phyloP scores from a whole-genome alignment of 352 stramenopile genomes.

The Pythium dissotocum region DNA sequence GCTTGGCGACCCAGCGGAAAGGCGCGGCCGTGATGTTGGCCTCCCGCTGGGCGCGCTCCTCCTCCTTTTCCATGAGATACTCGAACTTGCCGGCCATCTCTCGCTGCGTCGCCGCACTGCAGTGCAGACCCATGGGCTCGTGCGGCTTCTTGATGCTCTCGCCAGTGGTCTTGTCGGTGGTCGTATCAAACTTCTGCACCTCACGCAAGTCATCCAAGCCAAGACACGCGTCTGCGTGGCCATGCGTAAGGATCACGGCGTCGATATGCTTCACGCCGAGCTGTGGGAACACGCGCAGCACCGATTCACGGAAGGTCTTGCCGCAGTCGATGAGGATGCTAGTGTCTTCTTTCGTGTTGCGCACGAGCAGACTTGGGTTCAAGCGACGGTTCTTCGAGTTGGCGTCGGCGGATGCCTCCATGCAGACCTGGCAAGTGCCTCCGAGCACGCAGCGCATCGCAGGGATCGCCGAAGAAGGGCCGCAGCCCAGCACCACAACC shows the following conservation, averaged over 20 bases:
- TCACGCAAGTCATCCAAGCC: constrained; percentile 86
- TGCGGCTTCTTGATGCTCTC: constrained; percentile 58
- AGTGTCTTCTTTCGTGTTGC: constrained; percentile 34
- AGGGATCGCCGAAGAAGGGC: constrained; percentile 81
- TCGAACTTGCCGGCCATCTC: constrained; percentile 73
- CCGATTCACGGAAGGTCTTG: constrained; percentile 87
- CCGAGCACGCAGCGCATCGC: constrained; percentile 73
- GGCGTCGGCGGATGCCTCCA: constrained; percentile 64
- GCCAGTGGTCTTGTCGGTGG: constrained; percentile 54
- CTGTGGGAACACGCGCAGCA: constrained; percentile 63
- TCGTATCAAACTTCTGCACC: constrained; percentile 61
- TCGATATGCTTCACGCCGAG: constrained; percentile 59
- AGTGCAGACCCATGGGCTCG: constrained; percentile 64
- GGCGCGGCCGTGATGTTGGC: constrained; percentile 26
- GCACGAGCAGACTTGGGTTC: constrained; percentile 81
- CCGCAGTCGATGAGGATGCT: constrained; percentile 88
- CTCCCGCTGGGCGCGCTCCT: constrained; percentile 18
- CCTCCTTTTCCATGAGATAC: constrained; percentile 67
- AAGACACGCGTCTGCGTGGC: constrained; percentile 82
- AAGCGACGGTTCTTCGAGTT: constrained; percentile 76
- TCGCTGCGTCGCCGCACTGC: constrained; percentile 49
- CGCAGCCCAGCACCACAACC: constrained; percentile 79
- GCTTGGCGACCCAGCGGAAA: constrained; percentile 83
- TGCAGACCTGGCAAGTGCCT: constrained; percentile 59
- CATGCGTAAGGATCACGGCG: constrained; percentile 79